Conservation (phyloP, 78 protist genomes). For the Dictyostelium brefeldianum region DNA sequence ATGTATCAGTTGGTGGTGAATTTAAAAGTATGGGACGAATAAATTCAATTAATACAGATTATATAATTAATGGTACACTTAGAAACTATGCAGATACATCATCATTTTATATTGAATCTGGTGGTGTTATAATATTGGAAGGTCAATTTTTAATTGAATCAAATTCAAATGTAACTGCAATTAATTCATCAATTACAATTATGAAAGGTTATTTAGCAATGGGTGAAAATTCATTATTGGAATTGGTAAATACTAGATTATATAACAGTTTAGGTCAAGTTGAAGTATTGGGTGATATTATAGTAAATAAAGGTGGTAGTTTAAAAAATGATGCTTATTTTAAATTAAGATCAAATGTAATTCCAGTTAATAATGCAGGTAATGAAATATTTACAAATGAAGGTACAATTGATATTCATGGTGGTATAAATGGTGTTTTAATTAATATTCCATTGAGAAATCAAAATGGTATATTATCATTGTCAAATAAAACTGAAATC, state of each 20-base stretch:
- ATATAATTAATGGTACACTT: no score
- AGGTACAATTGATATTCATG: background rate
- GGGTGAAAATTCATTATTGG: background rate
- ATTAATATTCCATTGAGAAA: background rate
- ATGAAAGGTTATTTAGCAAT: background rate
- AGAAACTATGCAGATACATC: no score
- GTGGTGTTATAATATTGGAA: background rate
- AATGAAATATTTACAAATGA: slow-evolving; percentile 2
- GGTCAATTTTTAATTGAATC: background rate
- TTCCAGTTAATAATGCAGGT: background rate
- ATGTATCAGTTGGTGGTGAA: no score
- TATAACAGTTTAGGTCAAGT: background rate
- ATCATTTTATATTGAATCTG: no score
- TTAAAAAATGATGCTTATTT: background rate
- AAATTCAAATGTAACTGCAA: background rate
- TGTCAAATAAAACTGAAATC: background rate
- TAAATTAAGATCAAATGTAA: background rate
- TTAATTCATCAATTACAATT: background rate
- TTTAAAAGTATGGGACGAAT: no score
- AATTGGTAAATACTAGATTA: background rate
- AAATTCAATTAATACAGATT: no score
- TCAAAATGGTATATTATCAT: background rate
- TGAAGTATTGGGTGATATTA: background rate
- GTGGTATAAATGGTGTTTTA: background rate
- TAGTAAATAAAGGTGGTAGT: background rate